phyloP scores from a whole-genome alignment of 768 basidiomycete species.

The Cubamyces lactineus region DNA sequence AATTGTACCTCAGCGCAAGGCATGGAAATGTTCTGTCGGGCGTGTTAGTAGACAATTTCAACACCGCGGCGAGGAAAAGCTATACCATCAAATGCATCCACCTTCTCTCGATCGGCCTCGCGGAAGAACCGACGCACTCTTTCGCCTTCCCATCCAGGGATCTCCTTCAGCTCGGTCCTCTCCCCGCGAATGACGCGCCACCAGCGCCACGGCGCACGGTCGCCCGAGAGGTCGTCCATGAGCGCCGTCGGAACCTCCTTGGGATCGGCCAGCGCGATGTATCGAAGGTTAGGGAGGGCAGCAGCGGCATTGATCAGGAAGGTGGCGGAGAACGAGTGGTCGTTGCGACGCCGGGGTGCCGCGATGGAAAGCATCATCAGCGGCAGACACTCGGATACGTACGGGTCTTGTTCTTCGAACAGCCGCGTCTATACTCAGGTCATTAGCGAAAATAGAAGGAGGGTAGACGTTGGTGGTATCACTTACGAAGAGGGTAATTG shows the following conservation, averaged over 20 bases:
- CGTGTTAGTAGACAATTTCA: too few species aligned
- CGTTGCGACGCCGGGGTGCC: not conserved
- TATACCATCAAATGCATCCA: not conserved
- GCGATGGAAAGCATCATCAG: not conserved
- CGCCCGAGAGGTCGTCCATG: not conserved
- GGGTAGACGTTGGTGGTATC: not conserved
- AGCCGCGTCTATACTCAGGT: not conserved
- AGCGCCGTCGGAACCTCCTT: not conserved
- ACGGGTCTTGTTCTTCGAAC: not conserved
- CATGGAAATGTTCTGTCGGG: not conserved
- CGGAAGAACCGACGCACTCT: constrained; percentile 6
- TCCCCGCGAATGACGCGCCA: constrained; percentile 2
- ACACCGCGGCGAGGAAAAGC: too few species aligned
- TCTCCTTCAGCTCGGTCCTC: not conserved
- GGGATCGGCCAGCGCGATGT: not conserved
- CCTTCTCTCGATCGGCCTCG: constrained; percentile 1
- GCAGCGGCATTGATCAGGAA: not conserved
- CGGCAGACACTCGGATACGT: not conserved
- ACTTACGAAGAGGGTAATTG: not conserved
- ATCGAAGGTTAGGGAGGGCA: not conserved
- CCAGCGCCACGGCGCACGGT: constrained; percentile 13
- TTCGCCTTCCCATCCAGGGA: constrained; percentile 14
- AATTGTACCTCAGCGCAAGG: not conserved
- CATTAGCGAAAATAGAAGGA: not conserved
- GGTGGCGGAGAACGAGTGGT: not conserved